Evolutionary conservation across 2,329 filamentous ascomycete genomes (phyloP), one percentile per base, ranked within the genome.

Genomic region (Dothistroma septosporum): DNA sequence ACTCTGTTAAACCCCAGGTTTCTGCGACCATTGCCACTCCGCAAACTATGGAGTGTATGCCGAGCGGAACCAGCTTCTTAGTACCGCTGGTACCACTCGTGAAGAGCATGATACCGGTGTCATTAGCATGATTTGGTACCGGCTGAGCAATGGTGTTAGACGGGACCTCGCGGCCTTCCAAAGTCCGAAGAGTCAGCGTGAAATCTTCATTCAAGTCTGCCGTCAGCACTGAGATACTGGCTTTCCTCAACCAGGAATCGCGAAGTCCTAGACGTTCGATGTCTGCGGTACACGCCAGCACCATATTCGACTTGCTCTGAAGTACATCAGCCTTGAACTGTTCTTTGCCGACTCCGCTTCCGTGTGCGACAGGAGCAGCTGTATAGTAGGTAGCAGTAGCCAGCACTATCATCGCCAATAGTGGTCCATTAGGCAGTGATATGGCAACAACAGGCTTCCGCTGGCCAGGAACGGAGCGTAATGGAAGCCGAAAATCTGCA

Each of bases 51-150:
- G 80, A 79, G 61, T 82, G 78, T 0, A 78, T 73, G 1, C 78
- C 80, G 28, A 84, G 75, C 0, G 83, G 83, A 2, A 85, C 83
- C 2, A 84, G 74, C 69, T 85, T 85, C 70, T 83, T 85, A n/a
- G 77, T 83, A 1, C 83, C 83, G 19, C 79, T 83, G 0, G 83
- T 85, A 19, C 83, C 83, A 60, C 80, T 83, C 0, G 83, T 85
- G 67, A 85, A 84, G 1, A 85, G 75, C 50, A 85, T 75, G 55
- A 85, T 75, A 4, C 76, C 77, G 22, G 79, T 76, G 61, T 84
- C 81, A 44, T 82, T 75, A 1, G 76, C 73, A 4, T 66, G 64
- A 65, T 83, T 84, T 3, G 62, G 63, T 28, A 44, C 54, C 54
- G 53, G 53, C 54, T 33, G 48, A 41, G 14, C 44, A 21, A 11